Evolutionary conservation across 352 stramenopile species (phyloP), one percentile per base, ranked within the genome.

Genomic region (Globisporangium cylindrosporum): DNA sequence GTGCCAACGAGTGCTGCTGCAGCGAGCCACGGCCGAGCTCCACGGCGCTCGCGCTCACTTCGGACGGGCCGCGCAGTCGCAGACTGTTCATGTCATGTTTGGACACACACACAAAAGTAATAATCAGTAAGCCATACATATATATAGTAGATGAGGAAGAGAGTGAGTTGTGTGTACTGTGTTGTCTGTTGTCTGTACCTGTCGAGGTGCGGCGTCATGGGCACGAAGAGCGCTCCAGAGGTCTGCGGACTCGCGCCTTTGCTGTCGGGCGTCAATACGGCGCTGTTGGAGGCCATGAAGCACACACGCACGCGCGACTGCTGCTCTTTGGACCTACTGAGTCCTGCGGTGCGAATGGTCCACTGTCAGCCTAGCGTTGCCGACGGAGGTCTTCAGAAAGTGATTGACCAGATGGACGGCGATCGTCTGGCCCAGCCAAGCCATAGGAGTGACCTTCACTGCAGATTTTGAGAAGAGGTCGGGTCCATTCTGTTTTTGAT

Each of bases 161-260:
- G 27, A 32, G 27, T 32, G 27, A 32, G 27, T 3, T 32, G 27
- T 32, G 3, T 32, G 27, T 32, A 32, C 27, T 32, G 27, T 32
- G 27, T 3, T 27, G 25, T 27, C 25, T 27, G 2, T 27, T 27
- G 2, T 32, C 27, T 32, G 27, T 32, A 32, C 38, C 64, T 76
- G 25, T 82, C 71, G 46, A 82, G 60, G 53, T 71, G 76, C 34
- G 75, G 75, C 49, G 75, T 82, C 62, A 65, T 60, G 32, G 66
- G 65, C 53, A 72, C 73, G 67, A 76, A 82, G 27, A 43, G 22
- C 34, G 34, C 10, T 9, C 34, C 34, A 14, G 38, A 48, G 27
- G 64, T 62, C 22, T 73, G 64, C 34, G 73, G 73, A 15, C 73
- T 79, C 64, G 66, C 27, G 51, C 25, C 14, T 48, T 59, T 14